Percentiles rank a stretch among this genome's conserved stretches.
Conservation (phyloP, 2,329 filamentous ascomycete genomes). For the Venturia effusa region DNA sequence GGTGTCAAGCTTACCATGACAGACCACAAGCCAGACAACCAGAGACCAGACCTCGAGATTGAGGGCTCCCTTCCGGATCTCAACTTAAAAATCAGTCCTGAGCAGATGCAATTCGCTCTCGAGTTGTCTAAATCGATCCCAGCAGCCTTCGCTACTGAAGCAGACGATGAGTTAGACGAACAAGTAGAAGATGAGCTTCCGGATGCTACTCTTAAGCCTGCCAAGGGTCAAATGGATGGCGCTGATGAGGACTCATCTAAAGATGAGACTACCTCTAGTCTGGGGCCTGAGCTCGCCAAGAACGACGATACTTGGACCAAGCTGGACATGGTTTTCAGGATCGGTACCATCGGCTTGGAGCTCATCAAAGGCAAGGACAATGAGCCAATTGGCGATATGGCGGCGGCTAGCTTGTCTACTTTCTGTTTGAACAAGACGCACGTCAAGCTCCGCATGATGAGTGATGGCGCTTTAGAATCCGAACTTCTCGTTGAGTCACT, state of each 20-base stretch:
- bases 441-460: conserved; percentile 86
- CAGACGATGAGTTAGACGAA: conserved; percentile 55
- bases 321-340: conserved; percentile 81
- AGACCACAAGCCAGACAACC: conserved; percentile 65
- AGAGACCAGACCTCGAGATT: conserved; percentile 84
- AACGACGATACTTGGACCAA: conserved; percentile 75
- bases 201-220: conserved; percentile 38
- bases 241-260: conserved; percentile 19
- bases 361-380: conserved; percentile 67
- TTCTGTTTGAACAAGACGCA: conserved; percentile 92
- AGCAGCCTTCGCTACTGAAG: conserved; percentile 68
- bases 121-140: conserved; percentile 83
- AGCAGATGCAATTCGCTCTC: conserved; percentile 79
- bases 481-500: conserved; percentile 91
- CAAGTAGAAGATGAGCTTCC: conserved; percentile 67
- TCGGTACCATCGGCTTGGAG: conserved; percentile 80
- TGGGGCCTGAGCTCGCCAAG: conserved; percentile 49
- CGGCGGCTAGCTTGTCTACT: conserved; percentile 74
- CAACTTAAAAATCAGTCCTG: conserved; percentile 80
- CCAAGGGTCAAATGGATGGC: conserved; percentile 30
- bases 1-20: conserved; percentile 87
- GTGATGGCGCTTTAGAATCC: conserved; percentile 81
- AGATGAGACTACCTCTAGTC: conserved; percentile 23
- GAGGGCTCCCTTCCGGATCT: conserved; percentile 88
- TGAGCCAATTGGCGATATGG: conserved; percentile 66